Evolutionary conservation across 2,329 filamentous ascomycete genomes (phyloP).

Genomic region (Samsoniella hepiali): DNA sequence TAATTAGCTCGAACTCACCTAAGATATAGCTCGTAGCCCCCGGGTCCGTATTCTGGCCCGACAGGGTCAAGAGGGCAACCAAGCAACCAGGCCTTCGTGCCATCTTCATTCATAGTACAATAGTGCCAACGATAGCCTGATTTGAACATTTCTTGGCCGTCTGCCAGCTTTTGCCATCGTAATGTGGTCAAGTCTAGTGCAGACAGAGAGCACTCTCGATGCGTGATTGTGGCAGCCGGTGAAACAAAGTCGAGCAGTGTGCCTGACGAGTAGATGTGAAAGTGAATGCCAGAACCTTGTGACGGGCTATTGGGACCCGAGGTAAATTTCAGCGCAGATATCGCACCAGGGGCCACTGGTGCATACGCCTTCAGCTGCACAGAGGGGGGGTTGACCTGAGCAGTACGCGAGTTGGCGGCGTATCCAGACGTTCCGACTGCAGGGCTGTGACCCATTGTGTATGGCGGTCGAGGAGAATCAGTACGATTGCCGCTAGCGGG

Average conservation of each 20-base stretch:
- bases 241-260: conserved; percentile 93
- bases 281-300: conserved; percentile 88
- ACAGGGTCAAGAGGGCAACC: conserved; percentile 77
- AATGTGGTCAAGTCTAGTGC: conserved; percentile 82
- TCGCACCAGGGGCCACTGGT: conserved; percentile 81
- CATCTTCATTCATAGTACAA: conserved; percentile 91
- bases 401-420: conserved; percentile 64
- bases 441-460: conserved; percentile 47
- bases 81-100: conserved; percentile 95
- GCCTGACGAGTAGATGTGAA: conserved; percentile 90
- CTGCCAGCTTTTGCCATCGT: conserved; percentile 91
- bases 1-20: conserved; percentile 39
- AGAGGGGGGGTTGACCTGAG: conserved; percentile 63
- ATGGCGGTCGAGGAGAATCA: conserved; percentile 51
- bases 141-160: conserved; percentile 90
- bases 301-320: conserved; percentile 77
- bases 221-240: conserved; percentile 80
- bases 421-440: conserved; percentile 61
- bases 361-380: conserved; percentile 70
- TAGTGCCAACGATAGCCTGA: conserved; percentile 97
- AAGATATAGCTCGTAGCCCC: conserved; percentile 82
- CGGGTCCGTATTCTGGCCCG: conserved; percentile 62
- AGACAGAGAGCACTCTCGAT: conserved; percentile 85
- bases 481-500: conserved; percentile 39
- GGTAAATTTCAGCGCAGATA: conserved; percentile 86